These are phyloP conservation scores for Trametes sanguinea DNA, from an alignment of 768 basidiomycete species.

Conservation along the genomic window DNA sequence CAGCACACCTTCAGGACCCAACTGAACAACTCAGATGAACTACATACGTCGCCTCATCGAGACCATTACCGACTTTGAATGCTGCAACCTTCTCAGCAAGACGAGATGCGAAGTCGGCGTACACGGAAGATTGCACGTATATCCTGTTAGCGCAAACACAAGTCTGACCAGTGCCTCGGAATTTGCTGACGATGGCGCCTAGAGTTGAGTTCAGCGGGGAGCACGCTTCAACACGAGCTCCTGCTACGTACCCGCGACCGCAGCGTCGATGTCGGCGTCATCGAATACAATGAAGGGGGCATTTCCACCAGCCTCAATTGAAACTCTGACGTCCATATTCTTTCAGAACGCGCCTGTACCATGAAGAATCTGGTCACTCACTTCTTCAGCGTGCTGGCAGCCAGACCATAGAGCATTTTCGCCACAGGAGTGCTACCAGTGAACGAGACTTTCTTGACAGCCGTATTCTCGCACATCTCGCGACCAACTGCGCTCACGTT, in stretches of 20 bases:
- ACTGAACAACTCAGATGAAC: too few relatives aligned
- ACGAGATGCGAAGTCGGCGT: conserved; percentile 88
- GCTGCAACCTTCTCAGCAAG: conserved; percentile 80
- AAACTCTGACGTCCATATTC: conserved; percentile 43
- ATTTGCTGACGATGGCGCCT: conserved; percentile 79
- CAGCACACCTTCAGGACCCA: neutral
- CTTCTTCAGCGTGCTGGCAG: conserved; percentile 83
- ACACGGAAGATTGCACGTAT: conserved; percentile 88
- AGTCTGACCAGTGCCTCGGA: conserved; percentile 80
- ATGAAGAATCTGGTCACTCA: conserved; percentile 34
- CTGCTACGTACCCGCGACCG: conserved; percentile 69
- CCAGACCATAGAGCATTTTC: conserved; percentile 70
- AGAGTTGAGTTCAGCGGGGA: neutral
- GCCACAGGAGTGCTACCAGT: conserved; percentile 87
- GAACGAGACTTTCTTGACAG: conserved; percentile 87
- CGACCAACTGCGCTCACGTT: conserved; percentile 86
- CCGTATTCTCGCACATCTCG: conserved; percentile 89
- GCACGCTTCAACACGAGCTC: neutral
- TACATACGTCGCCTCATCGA: conserved; percentile 73
- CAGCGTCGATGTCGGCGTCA: conserved; percentile 91
- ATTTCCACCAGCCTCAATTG: conserved; percentile 91
- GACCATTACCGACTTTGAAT: conserved; percentile 88
- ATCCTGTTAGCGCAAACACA: conserved; percentile 90
- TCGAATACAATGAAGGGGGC: conserved; percentile 97
- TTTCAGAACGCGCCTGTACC: too few relatives aligned